Evolutionary conservation across 2,329 filamentous ascomycete species (phyloP).

Genomic region (Talaromyces sp.): DNA sequence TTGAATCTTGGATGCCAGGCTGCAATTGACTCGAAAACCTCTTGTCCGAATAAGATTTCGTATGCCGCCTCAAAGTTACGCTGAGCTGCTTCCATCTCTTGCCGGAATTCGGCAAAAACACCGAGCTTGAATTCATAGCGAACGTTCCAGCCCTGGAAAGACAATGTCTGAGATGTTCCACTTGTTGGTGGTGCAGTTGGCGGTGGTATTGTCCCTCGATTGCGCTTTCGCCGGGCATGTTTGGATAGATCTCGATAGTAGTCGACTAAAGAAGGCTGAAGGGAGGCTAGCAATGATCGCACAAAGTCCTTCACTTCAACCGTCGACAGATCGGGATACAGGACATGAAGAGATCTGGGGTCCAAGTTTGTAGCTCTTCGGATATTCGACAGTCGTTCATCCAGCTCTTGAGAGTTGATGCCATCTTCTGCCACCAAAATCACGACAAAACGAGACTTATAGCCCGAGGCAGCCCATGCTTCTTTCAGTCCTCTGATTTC

Average conservation of each 20-base stretch:
- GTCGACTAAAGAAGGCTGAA: slow-evolving; percentile 73
- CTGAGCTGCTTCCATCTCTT: slow-evolving; percentile 83
- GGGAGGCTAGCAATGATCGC: slow-evolving; percentile 63
- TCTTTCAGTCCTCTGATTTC: slow-evolving; percentile 76
- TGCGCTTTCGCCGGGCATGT: slow-evolving; percentile 81
- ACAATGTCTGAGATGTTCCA: slow-evolving; percentile 80
- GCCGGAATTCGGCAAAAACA: slow-evolving; percentile 84
- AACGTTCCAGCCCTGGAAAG: slow-evolving; percentile 82
- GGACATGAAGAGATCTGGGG: slow-evolving; percentile 76
- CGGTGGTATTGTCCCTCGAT: slow-evolving; percentile 68
- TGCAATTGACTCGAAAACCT: slow-evolving; percentile 81
- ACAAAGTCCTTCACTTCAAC: slow-evolving; percentile 69
- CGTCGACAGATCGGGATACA: slow-evolving; percentile 66
- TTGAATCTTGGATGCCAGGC: slow-evolving; percentile 89
- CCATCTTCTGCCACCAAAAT: slow-evolving; percentile 73
- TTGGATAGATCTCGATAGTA: slow-evolving; percentile 95
- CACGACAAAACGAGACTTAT: slow-evolving; percentile 71
- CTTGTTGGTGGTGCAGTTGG: slow-evolving; percentile 77
- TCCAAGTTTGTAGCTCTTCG: slow-evolving; percentile 75
- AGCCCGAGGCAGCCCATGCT: slow-evolving; percentile 54
- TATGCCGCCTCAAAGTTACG: slow-evolving; percentile 85
- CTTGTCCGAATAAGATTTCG: slow-evolving; percentile 71
- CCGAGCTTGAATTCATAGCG: slow-evolving; percentile 93
- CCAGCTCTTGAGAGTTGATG: slow-evolving; percentile 55
- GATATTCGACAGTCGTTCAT: slow-evolving; percentile 74